Evolutionary conservation across 2,329 filamentous ascomycete species (phyloP).

Genomic region (Ambrosiella beaveri): DNA sequence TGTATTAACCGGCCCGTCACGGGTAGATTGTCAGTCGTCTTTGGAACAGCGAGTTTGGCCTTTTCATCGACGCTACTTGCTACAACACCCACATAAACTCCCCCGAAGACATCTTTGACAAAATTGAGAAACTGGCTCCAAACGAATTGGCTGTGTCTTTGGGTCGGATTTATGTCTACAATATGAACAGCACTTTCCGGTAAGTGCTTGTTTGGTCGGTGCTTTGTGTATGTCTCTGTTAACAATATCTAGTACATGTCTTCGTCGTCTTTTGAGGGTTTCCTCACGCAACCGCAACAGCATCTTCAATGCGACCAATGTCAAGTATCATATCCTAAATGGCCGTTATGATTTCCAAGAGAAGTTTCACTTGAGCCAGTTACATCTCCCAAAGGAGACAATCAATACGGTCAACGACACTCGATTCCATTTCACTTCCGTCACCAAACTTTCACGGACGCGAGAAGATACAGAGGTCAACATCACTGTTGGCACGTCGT

Average conservation of each 20-base stretch:
- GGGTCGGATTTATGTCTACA: slow-evolving; percentile 49
- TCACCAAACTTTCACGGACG: slow-evolving; percentile 48
- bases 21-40: slow-evolving; percentile 47
- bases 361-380: slow-evolving; percentile 48
- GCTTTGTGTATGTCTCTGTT: neutral
- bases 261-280: slow-evolving; percentile 44
- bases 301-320: slow-evolving; percentile 45
- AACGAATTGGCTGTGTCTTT: slow-evolving; percentile 42
- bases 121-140: slow-evolving; percentile 44
- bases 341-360: slow-evolving; percentile 46
- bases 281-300: slow-evolving; percentile 42
- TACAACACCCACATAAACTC: slow-evolving; percentile 51
- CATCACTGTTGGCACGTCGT: slow-evolving; percentile 52
- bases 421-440: slow-evolving; percentile 46
- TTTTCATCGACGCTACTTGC: slow-evolving; percentile 53
- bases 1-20: too few species aligned
- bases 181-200: slow-evolving; percentile 56
- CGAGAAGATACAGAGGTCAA: slow-evolving; percentile 54
- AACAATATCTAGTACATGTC: slow-evolving; percentile 35
- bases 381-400: slow-evolving; percentile 52
- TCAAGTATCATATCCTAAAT: slow-evolving; percentile 49
- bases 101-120: slow-evolving; percentile 47
- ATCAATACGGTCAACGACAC: slow-evolving; percentile 51
- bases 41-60: slow-evolving; percentile 51
- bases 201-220: slow-evolving; percentile 18